phyloP scores from a whole-genome alignment of 805 yeast species.

The Starmerella etchellsii region DNA sequence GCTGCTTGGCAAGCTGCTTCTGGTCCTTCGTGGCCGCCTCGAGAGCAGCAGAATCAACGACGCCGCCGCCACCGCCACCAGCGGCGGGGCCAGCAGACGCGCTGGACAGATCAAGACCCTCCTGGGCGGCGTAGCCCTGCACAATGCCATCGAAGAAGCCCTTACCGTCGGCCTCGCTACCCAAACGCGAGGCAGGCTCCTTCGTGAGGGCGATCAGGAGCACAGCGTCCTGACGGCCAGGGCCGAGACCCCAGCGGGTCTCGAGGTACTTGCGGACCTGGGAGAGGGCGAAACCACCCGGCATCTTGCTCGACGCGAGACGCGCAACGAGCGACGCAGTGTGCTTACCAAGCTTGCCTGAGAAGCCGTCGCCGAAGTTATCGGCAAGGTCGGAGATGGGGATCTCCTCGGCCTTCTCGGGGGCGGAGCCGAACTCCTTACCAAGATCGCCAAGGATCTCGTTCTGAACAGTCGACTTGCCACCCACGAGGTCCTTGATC shows the following conservation, averaged over 20 bases:
- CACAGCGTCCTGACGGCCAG: constrained; percentile 90
- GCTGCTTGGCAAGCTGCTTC: constrained; percentile 59
- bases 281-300: constrained; percentile 95
- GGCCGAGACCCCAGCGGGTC: constrained; percentile 80
- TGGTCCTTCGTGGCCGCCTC: constrained; percentile 67
- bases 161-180: constrained; percentile 79
- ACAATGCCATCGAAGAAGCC: constrained; percentile 71
- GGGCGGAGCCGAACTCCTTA: constrained; percentile 94
- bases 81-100: constrained; percentile 43
- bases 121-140: constrained; percentile 69
- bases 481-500: constrained; percentile 93
- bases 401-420: constrained; percentile 98
- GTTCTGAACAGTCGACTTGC: constrained; percentile 96
- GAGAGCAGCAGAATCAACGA: constrained; percentile 88
- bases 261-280: constrained; percentile 85
- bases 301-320: constrained; percentile 93
- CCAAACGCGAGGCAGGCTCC: constrained; percentile 87
- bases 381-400: constrained; percentile 94
- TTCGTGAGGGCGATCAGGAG: constrained; percentile 69
- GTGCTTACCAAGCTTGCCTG: constrained; percentile 86
- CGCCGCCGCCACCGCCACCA: constrained; percentile 56
- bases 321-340: constrained; percentile 80
- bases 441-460: constrained; percentile 98
- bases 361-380: constrained; percentile 79
- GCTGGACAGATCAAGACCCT: constrained; percentile 64